A percentile compares a stretch with the other conserved stretches of the same genome.
Evolutionary conservation across 306 rosid species (phyloP).

Genomic region (Senna tora): DNA sequence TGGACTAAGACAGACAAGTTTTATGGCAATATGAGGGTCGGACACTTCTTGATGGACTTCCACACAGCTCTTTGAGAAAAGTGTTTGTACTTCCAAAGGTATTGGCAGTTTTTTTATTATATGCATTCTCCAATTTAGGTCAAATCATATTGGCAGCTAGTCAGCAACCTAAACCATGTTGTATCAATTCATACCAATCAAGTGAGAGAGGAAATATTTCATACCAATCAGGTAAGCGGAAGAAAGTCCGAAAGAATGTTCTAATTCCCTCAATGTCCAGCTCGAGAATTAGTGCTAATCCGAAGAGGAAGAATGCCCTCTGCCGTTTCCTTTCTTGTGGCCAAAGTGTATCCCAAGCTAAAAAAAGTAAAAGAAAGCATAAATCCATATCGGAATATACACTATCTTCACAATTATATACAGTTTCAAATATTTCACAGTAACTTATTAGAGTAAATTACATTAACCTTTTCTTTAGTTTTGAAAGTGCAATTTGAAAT

Average conservation of each 20-base stretch:
- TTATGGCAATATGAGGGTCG: neutral
- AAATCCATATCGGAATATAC: conserved; percentile 27
- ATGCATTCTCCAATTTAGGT: too few species aligned
- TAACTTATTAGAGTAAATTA: neutral
- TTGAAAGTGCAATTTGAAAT: neutral
- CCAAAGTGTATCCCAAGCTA: conserved; percentile 98
- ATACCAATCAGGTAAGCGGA: conserved; percentile 86
- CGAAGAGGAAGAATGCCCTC: conserved; percentile 93
- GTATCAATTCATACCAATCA: too few species aligned
- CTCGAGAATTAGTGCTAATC: conserved; percentile 84
- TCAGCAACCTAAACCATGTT: too few species aligned
- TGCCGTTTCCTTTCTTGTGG: conserved; percentile 97
- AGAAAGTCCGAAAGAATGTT: conserved; percentile 90
- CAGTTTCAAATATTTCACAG: neutral
- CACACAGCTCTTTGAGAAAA: neutral
- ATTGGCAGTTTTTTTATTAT: too few species aligned
- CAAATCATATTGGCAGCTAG: too few species aligned
- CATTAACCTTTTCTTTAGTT: too few species aligned
- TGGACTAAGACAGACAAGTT: neutral
- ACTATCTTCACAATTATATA: conserved; percentile 12
- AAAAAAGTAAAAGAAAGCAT: conserved; percentile 19
- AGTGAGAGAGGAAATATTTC: conserved; percentile 33
- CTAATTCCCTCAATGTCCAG: conserved; percentile 90
- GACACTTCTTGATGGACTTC: neutral
- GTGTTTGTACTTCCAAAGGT: neutral